Conservation (phyloP, 257 asterid species). For the Craterostigma plantagineum region DNA sequence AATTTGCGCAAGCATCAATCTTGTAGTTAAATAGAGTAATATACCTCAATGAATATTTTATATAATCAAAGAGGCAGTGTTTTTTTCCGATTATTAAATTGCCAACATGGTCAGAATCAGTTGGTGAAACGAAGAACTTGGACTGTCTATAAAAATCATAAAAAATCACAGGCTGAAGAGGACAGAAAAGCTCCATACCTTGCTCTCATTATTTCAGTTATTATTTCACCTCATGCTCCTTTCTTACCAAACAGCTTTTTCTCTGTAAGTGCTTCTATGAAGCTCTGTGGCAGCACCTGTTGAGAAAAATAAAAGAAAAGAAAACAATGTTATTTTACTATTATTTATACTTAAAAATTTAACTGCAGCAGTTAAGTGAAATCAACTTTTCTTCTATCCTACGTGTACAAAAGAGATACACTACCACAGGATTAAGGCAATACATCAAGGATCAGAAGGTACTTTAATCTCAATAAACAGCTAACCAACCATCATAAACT, state of each 20-base stretch:
- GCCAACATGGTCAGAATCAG: slow-evolving; percentile 11
- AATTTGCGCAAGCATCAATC: no score
- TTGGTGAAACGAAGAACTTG: background rate
- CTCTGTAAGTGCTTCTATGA: slow-evolving; percentile 12
- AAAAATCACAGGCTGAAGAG: no score
- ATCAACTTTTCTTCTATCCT: slow-evolving; percentile 2
- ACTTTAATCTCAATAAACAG: no score
- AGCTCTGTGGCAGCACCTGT: slow-evolving; percentile 23
- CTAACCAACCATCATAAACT: no score
- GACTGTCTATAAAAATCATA: background rate
- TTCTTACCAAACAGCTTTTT: slow-evolving; percentile 15
- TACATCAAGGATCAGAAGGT: no score
- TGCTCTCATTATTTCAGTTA: slow-evolving; percentile 21
- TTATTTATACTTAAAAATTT: background rate
- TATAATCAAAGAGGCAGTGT: no score
- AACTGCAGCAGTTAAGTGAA: slow-evolving; percentile 1
- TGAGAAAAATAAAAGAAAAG: slow-evolving; percentile 5
- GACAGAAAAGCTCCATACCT: slow-evolving; percentile 36
- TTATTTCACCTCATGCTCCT: slow-evolving; percentile 26
- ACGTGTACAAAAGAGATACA: background rate
- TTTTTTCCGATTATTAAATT: no score
- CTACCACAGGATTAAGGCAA: no score
- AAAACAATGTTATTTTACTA: no score
- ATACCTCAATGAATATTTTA: no score
- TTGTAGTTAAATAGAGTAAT: no score